Base-by-base conservation (phyloP, 768 basidiomycete species). In the Calocera cornea region DNA sequence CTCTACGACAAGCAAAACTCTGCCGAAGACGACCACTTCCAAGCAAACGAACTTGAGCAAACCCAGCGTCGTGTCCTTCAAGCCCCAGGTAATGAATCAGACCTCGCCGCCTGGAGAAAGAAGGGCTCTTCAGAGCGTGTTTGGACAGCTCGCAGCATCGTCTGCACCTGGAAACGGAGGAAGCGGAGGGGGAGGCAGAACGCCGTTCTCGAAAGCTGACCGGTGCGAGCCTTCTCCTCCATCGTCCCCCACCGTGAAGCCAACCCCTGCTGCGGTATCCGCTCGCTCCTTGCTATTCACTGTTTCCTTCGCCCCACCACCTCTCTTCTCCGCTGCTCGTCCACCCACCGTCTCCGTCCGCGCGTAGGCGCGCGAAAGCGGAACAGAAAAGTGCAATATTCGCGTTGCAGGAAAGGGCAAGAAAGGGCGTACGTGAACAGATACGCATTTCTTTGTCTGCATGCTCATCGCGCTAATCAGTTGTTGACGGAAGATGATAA, bases 191-290 rank as follows among this genome's bases (percentile, higher is more conserved):
- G 2, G 10, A 27, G 31, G 54, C 31, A 60, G 54, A 16, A 33
- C 31, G 27, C 54, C 54, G 10, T 60, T 60, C 31, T 60, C 54
- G 54, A 60, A 60, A 60, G 54, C 54, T 60, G 54, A 60, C 19
- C 54, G 54, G 54, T 60, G 54, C 54, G 54, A 60, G 54, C 27
- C 54, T 60, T 60, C 54, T 60, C 31, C 54, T 22, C 2, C 54
- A 33, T 27, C 54, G 10, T 60, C 54, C 31, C 27, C 54, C 3
- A 19, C 14, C 31, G 27, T 60, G 31, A 60, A 14, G 31, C 54
- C 54, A 19, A 60, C 27, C 7, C 31, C 16, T 60, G 24, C 54
- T 29, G 7, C 31, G 5, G 24, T 19, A 60, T 33, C 54, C 10
- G 54, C 27, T 60, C 31, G 54, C 31, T 60, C 54, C 27, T 10